Evolutionary conservation across 192 early-diverging fungal genomes (phyloP).

Genomic region (Linnemannia hyalina): DNA sequence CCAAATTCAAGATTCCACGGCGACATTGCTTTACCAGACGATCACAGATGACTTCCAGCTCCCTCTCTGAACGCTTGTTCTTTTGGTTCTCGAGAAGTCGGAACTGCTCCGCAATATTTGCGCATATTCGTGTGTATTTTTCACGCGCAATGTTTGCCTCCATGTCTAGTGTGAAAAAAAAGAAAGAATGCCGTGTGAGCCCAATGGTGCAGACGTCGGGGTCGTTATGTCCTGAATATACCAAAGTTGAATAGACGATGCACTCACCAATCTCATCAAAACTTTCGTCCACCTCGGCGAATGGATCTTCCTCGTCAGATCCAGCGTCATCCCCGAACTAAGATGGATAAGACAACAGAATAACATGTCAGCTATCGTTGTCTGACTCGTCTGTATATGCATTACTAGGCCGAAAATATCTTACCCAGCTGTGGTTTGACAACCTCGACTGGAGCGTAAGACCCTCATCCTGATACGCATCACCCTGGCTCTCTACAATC

Average conservation of each 20-base stretch:
- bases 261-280: conserved; percentile 63
- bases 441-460: conserved; percentile 51
- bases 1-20: not conserved
- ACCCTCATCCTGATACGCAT: conserved; percentile 35
- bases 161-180: conserved; percentile 32
- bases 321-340: conserved; percentile 58
- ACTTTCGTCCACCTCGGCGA: conserved; percentile 62
- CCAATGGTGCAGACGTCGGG: not conserved
- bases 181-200: not conserved
- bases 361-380: not conserved
- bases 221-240: not conserved
- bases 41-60: conserved; percentile 43
- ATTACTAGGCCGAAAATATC: not conserved
- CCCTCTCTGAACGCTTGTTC: conserved; percentile 24
- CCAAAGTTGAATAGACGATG: not conserved
- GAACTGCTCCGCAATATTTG: conserved; percentile 48
- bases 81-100: conserved; percentile 44
- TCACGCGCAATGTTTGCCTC: conserved; percentile 63
- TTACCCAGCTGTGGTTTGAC: conserved; percentile 61
- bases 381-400: too few species aligned
- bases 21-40: conserved; percentile 22
- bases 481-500: conserved; percentile 23
- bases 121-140: conserved; percentile 55
- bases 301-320: conserved; percentile 65
- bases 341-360: not conserved